phyloP scores from a whole-genome alignment of 1,139 yeast species.

The Pichia sp. region DNA sequence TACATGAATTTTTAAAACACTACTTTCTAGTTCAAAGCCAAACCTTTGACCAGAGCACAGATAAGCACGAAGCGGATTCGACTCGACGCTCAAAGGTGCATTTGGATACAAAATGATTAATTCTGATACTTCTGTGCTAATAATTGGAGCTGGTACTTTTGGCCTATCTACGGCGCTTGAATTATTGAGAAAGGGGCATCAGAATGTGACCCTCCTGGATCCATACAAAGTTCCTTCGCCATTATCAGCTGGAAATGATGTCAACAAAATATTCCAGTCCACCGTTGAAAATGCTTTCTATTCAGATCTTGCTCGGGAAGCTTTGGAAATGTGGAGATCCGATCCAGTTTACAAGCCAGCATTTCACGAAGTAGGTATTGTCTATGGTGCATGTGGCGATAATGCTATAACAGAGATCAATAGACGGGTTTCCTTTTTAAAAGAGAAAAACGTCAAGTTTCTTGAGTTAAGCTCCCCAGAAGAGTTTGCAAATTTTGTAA shows the following conservation, averaged over 20 bases:
- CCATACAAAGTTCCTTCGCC: constrained; percentile 41
- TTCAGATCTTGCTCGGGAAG: constrained; percentile 36
- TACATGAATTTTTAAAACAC: too few relatives aligned
- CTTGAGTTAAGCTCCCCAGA: constrained; percentile 18
- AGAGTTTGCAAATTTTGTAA: constrained; percentile 20
- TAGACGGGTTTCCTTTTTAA: constrained; percentile 2
- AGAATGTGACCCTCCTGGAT: constrained; percentile 35
- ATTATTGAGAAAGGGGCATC: constrained; percentile 28
- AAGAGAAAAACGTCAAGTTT: constrained; percentile 7
- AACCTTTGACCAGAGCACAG: too few relatives aligned
- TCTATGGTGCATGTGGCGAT: constrained; percentile 25
- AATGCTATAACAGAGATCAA: constrained; percentile 15
- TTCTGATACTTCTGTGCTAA: constrained; percentile 9
- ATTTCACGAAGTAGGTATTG: constrained; percentile 33
- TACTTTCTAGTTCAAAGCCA: too few relatives aligned
- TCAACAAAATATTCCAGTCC: constrained; percentile 38
- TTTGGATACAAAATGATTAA: constrained; percentile 5
- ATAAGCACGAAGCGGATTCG: too few relatives aligned
- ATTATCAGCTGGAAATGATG: constrained; percentile 42
- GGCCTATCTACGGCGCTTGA: constrained; percentile 36
- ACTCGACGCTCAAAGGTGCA: too few relatives aligned
- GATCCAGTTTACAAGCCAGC: constrained; percentile 31
- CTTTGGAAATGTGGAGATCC: constrained; percentile 35
- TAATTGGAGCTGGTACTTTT: constrained; percentile 33
- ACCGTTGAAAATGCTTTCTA: constrained; percentile 31